Evolutionary conservation across 2,329 filamentous ascomycete species (phyloP).

Genomic region (Phoma sp.): DNA sequence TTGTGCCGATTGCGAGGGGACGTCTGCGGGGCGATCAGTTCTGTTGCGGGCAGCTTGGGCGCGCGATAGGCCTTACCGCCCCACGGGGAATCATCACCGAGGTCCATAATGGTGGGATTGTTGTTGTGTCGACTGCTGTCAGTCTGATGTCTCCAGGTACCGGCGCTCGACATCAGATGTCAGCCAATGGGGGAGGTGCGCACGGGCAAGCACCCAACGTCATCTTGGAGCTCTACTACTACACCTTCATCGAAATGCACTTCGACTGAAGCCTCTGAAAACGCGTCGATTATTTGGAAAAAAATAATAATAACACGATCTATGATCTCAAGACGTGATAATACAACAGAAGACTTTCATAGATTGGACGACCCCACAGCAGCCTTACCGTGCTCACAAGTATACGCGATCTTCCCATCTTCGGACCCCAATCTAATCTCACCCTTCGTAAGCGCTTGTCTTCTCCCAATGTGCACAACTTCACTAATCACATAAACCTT

Average conservation of each 20-base stretch:
- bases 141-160: slow-evolving; percentile 16
- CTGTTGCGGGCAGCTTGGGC: not conserved
- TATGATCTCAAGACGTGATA: too few species aligned
- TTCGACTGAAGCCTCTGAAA: not conserved
- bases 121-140: slow-evolving; percentile 18
- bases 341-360: slow-evolving; percentile 14
- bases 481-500: slow-evolving; percentile 52
- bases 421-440: slow-evolving; percentile 45
- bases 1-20: slow-evolving; percentile 51
- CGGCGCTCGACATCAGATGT: slow-evolving; percentile 6
- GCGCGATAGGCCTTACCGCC: slow-evolving; percentile 40
- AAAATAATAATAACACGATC: too few species aligned
- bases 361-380: slow-evolving; percentile 29
- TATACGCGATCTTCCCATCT: slow-evolving; percentile 49
- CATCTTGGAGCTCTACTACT: slow-evolving; percentile 1
- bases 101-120: slow-evolving; percentile 45
- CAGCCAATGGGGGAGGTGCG: slow-evolving; percentile 13
- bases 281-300: not conserved
- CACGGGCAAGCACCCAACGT: slow-evolving; percentile 17
- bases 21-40: slow-evolving; percentile 48
- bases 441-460: slow-evolving; percentile 48
- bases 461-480: slow-evolving; percentile 53
- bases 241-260: not conserved
- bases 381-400: slow-evolving; percentile 49
- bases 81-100: slow-evolving; percentile 53